Evolutionary conservation across 805 yeast species (phyloP).

Genomic region (Ogataea populi-albae): DNA sequence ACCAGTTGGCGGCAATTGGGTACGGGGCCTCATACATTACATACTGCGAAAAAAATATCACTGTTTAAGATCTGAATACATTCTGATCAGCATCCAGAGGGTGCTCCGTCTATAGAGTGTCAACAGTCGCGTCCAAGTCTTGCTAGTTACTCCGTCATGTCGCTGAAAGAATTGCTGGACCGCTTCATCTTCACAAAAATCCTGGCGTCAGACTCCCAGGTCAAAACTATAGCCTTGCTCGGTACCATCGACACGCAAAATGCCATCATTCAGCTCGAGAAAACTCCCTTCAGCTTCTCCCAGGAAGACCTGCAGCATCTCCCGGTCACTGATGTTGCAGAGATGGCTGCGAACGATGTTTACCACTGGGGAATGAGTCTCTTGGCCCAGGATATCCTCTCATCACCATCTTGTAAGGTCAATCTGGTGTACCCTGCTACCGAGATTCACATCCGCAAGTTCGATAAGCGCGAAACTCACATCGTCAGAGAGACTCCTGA

Average conservation of each 20-base stretch:
- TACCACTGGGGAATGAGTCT: conserved; percentile 76
- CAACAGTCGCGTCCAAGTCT: no score
- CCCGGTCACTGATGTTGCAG: conserved; percentile 24
- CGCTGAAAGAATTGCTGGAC: conserved; percentile 30
- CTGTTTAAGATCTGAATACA: not conserved
- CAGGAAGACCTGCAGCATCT: conserved; percentile 20
- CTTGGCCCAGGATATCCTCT: conserved; percentile 44
- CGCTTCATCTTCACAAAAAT: conserved; percentile 46
- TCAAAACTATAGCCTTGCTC: conserved; percentile 61
- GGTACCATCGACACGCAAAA: conserved; percentile 60
- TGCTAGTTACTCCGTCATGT: no score
- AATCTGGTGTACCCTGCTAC: conserved; percentile 90
- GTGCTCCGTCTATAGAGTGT: no score
- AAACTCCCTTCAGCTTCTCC: conserved; percentile 55
- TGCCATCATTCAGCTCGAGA: conserved; percentile 75
- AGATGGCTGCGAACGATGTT: conserved; percentile 72
- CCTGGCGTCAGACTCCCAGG: conserved; percentile 59
- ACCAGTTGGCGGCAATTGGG: no score
- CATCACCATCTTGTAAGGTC: conserved; percentile 61
- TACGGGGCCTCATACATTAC: no score
- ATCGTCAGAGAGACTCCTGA: conserved; percentile 80
- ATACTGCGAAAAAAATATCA: no score
- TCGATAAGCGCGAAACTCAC: conserved; percentile 55
- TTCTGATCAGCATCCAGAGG: no score
- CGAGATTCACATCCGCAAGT: conserved; percentile 76